Base-by-base conservation (phyloP, 306 rosid species). In the Vigna mungo region DNA sequence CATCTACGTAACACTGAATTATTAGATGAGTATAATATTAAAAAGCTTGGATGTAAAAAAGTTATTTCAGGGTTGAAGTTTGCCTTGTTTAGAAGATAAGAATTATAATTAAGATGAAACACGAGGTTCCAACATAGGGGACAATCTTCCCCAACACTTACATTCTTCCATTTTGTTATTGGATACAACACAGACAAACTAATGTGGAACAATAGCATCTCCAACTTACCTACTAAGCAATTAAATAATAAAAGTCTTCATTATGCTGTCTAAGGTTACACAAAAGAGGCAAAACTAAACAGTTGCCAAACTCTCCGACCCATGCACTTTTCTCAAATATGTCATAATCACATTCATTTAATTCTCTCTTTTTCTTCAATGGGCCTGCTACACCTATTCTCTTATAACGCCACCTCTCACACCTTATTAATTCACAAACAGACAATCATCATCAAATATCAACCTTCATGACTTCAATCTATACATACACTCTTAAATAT, bases 121-220 rank as follows among this genome's bases (percentile, higher is more conserved):
- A 87, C 5, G 47, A 79, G 92, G 95, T 89, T 81, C 82, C 83
- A 63, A 20, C 6, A n/a, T 8, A 53, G 91, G 91, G 80, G 72
- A 89, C 96, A 89, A 17, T 61, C 80, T 67, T 37, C 49, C 81
- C 72, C 77, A 54, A 59, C 70, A 59, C 52, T 61, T 15, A 25
- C 21, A 11, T 76, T 16, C 55, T 39, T 53, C 32, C 76, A 65
- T 56, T 82, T 44, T 54, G 71, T 25, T 54, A 75, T 53, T 43
- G 66, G 43, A 68, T 36, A 32, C 69, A 20, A 14, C 32, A 30
- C 3, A 25, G 27, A 25, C 6, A 46, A 54, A 74, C 14, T 20
- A 69, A n/a, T 27, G 60, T 66, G 64, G 73, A 80, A 73, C 64
- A 70, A 27, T 59, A 58, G 36, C 75, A 64, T 66, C 74, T 69